A percentile compares a stretch with the other conserved stretches of the same genome.
Conservation (phyloP, 192 early-diverging fungal genomes). For the Bifiguratus adelaidae region DNA sequence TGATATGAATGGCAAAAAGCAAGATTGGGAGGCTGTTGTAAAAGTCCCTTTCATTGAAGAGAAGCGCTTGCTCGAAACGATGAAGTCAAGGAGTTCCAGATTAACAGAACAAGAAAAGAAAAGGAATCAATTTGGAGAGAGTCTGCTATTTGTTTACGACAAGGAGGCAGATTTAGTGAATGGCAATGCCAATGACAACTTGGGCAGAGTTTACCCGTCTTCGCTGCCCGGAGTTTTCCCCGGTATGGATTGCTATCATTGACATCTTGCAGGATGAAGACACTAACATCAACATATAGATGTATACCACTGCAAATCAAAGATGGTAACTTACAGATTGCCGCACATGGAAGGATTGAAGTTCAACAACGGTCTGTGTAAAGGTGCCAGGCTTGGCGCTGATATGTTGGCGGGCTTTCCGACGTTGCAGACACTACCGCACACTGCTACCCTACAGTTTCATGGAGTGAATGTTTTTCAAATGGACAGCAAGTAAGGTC, state of each 20-base stretch:
- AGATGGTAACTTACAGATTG: slow-evolving; percentile 42
- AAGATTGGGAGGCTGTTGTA: slow-evolving; percentile 98
- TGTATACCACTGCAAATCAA: slow-evolving; percentile 36
- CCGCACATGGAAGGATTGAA: slow-evolving; percentile 44
- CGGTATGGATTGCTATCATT: too few species aligned
- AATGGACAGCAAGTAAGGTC: slow-evolving; percentile 48
- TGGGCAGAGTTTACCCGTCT: slow-evolving; percentile 30
- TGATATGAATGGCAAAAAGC: slow-evolving; percentile 98
- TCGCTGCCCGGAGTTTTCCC: slow-evolving; percentile 60
- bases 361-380: slow-evolving; percentile 47
- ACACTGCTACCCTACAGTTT: slow-evolving; percentile 54
- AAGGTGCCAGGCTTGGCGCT: slow-evolving; percentile 50
- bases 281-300: too few species aligned
- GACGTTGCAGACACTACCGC: slow-evolving; percentile 67
- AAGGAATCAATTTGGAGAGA: slow-evolving; percentile 49
- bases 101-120: slow-evolving; percentile 45
- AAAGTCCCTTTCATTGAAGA: slow-evolving; percentile 95
- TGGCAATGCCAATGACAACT: not conserved
- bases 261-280: too few species aligned
- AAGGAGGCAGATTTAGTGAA: slow-evolving; percentile 1
- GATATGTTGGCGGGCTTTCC: slow-evolving; percentile 79
- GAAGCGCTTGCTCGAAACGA: slow-evolving; percentile 69
- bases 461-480: slow-evolving; percentile 85
- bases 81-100: slow-evolving; percentile 52
- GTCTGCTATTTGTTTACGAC: slow-evolving; percentile 54